A percentile compares a stretch with the other conserved stretches of the same genome.
Evolutionary conservation across 1,284 basidiomycete species (phyloP).

Genomic region (Ceratobasidium sp.): DNA sequence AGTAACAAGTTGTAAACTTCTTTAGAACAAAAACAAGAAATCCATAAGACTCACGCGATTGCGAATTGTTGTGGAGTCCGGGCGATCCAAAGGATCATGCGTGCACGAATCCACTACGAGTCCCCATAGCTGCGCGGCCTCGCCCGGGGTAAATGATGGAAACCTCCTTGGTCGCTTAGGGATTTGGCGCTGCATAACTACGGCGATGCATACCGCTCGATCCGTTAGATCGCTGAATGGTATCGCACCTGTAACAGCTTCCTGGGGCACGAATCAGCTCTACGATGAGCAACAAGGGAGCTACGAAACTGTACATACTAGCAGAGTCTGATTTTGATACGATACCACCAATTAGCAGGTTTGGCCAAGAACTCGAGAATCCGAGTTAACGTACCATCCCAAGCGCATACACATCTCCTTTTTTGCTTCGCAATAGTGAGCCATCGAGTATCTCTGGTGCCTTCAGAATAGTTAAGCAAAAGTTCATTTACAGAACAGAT

Average conservation of each 20-base stretch:
- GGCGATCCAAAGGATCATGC: not conserved
- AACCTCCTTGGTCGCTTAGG: not conserved
- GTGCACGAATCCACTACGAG: not conserved
- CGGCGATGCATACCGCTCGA: not conserved
- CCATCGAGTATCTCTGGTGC: not conserved
- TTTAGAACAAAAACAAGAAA: no score
- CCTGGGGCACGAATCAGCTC: not conserved
- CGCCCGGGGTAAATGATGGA: not conserved
- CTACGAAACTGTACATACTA: not conserved
- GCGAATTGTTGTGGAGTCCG: not conserved
- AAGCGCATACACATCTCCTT: slow-evolving; percentile 22
- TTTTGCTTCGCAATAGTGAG: not conserved
- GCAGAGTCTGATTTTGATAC: not conserved
- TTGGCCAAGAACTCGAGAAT: not conserved
- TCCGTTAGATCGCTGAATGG: not conserved
- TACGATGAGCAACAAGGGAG: not conserved
- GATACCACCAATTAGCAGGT: no score
- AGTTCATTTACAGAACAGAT: no score
- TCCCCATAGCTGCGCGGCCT: not conserved
- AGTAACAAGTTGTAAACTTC: no score
- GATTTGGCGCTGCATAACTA: not conserved
- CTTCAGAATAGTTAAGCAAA: no score
- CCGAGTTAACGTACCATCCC: not conserved
- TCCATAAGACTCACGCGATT: not conserved
- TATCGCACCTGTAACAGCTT: not conserved